Evolutionary conservation across 345 rosid species (phyloP).

Genomic region (Kernera saxatilis): DNA sequence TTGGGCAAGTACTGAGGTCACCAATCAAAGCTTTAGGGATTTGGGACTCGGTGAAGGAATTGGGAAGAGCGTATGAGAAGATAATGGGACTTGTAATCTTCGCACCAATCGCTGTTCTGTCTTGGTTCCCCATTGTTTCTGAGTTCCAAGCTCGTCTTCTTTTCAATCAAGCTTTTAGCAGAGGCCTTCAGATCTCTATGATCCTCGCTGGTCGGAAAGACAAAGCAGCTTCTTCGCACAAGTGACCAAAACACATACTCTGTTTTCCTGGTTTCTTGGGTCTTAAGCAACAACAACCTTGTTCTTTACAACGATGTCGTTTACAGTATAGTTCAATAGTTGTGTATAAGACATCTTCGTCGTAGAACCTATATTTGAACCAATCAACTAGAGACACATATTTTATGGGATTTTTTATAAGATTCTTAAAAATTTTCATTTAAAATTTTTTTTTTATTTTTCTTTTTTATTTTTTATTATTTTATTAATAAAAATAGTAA

Average conservation of each 20-base stretch:
- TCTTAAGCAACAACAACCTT: background rate
- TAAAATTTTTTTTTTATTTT: too few species aligned
- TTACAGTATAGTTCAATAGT: background rate
- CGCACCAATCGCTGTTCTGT: conserved; percentile 59
- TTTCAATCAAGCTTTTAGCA: conserved; percentile 91
- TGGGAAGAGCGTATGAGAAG: conserved; percentile 80
- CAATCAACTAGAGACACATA: too few species aligned
- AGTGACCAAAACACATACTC: background rate
- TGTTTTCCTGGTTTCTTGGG: background rate
- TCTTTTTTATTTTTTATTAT: too few species aligned
- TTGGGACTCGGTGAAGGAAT: conserved; percentile 83
- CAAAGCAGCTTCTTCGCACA: conserved; percentile 26
- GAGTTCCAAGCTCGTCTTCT: conserved; percentile 85
- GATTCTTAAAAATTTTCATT: too few species aligned
- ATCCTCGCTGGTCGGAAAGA: conserved; percentile 74
- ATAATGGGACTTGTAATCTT: conserved; percentile 67
- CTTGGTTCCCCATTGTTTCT: conserved; percentile 81
- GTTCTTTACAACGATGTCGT: background rate
- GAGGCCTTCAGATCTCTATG: conserved; percentile 92
- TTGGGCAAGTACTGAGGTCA: conserved; percentile 62
- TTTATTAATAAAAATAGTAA: too few species aligned
- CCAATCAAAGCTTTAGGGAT: conserved; percentile 44
- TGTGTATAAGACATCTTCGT: conserved; percentile 16
- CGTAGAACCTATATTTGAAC: too few species aligned
- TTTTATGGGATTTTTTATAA: too few species aligned